Evolutionary conservation across 169 alveolate genomes (phyloP), one percentile per base, ranked within the genome.

Genomic region (Plasmodium yoelii): DNA sequence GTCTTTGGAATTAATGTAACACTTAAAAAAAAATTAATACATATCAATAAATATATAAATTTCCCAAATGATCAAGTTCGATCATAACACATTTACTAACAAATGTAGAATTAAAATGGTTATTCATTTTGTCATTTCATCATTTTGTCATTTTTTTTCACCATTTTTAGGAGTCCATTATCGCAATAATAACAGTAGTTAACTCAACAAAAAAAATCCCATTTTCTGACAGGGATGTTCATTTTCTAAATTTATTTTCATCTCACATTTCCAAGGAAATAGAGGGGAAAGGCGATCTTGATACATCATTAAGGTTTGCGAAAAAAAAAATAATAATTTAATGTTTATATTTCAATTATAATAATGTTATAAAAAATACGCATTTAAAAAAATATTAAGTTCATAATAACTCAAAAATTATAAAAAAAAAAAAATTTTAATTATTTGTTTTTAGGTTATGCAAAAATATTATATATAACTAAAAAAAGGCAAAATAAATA

Each of bases 401-500:
- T 57, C 22, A 34, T 73, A 3, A 3, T 22, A 42, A 28, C 7
- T 73, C 42, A 15, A 57, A 8, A 15, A 57, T 15, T 15, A 13
- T 57, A 57, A 57, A n/a, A 57, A 57, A 15, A 15, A 57, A 57
- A 55, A 13, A 39, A 22, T 74, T 61, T 63, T 24, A 1, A 61
- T 68, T 9, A 55, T 51, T 26, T n/a, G 26, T 60, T 75, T 75
- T 63, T 42, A 75, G 88, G 88, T 28, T 75, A 67, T 75, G 88
- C 24, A 75, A 75, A 75, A 75, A 75, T 26, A 75, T 63, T 12
- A 74, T 75, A 22, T 63, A 75, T 56, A 64, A 63, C 74, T 75
- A 53, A 70, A 24, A 26, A 70, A 53, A 8, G 42, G 42, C 51
- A 51, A 51, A 51, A 51, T 51, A 51, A 51, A 51, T 13, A 51